phyloP scores from a whole-genome alignment of 495 filamentous ascomycete genomes.

The Ascodesmis nigricans region DNA sequence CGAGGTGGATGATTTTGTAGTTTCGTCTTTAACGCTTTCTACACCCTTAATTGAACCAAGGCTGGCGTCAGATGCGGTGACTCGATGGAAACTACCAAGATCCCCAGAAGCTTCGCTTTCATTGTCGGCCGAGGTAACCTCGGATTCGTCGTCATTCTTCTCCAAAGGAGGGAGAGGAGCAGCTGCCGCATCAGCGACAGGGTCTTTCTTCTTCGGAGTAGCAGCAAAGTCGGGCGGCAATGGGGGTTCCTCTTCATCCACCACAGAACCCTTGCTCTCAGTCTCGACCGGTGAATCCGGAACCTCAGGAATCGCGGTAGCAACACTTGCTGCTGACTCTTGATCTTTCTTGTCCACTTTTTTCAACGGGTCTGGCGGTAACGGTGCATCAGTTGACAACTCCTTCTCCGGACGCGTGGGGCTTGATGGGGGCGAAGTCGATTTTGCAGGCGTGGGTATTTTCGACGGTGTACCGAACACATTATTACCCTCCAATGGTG shows the following conservation, averaged over 20 bases:
- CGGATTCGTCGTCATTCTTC: slow-evolving; percentile 7
- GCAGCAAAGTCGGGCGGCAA: slow-evolving; percentile 38
- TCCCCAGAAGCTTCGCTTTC: slow-evolving; percentile 9
- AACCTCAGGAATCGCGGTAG: slow-evolving; percentile 21
- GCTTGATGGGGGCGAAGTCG: too few relatives aligned
- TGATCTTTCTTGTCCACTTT: slow-evolving; percentile 40
- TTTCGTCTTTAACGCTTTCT: slow-evolving; percentile 32
- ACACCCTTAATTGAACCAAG: slow-evolving; percentile 22
- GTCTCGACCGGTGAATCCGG: slow-evolving; percentile 24
- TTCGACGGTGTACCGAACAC: too few relatives aligned
- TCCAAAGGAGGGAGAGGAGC: slow-evolving; percentile 8
- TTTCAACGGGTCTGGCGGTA: slow-evolving; percentile 60
- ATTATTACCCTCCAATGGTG: too few relatives aligned
- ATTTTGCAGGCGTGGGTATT: too few relatives aligned
- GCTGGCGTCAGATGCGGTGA: slow-evolving; percentile 18
- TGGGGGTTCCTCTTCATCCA: slow-evolving; percentile 30
- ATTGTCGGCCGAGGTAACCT: slow-evolving; percentile 3
- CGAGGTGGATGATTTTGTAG: too few relatives aligned
- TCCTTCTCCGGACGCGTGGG: too few relatives aligned
- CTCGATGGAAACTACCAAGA: too few relatives aligned
- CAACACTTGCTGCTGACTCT: slow-evolving; percentile 37
- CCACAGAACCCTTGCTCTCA: slow-evolving; percentile 16
- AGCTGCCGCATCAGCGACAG: slow-evolving; percentile 4
- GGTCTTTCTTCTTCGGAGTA: slow-evolving; percentile 17
- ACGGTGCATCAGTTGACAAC: too few relatives aligned